Evolutionary conservation across 495 filamentous ascomycete genomes (phyloP), one percentile per base, ranked within the genome.

Genomic region (Penicillium verhagenii): DNA sequence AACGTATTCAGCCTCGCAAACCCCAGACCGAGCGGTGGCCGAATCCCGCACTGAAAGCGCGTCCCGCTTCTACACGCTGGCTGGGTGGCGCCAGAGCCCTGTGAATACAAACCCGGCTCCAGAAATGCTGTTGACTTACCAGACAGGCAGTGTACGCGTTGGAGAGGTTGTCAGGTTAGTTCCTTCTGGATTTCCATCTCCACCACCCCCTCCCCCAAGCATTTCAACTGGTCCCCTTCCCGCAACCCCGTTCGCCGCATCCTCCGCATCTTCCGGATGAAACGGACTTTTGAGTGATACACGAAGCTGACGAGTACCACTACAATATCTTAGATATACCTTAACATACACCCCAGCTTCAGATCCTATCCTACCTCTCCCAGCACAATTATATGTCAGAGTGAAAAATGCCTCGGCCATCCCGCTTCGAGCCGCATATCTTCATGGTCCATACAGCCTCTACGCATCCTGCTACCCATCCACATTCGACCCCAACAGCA

Each of bases 381-480:
- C 93, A 8, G 70, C 83, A 40, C 72, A 83, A 53, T 81, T 98
- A 26, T 81, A 91, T 68, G 83, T 98, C 37, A 88, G 87, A 56
- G 84, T 98, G 66, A 91, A 87, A 63, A 98, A 98, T 62, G 90
- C 88, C n/a, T 92, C 90, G 19, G 86, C 92, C 13, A 88, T 93
- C 53, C 86, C 94, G 4, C 77, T 97, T 11, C 89, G 94, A 59
- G 94, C 94, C 44, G 94, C 94, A 33, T 98, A 96, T 65, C 83
- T 98, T 37, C 94, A 96, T 71, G 94, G 94, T 1, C 94, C 94
- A 2, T 98, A 98, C 69, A 96, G 85, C 1, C 79, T 97, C 8
- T 90, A 91, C 58, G 83, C 91, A 8, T 85, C 93, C 37, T 87
- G 91, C 16, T 93, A 91, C 61, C 90, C 92, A 4, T 76, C 85